These are phyloP conservation scores for Russula vinacea DNA, from an alignment of 768 basidiomycete species.

Conservation along the genomic window DNA sequence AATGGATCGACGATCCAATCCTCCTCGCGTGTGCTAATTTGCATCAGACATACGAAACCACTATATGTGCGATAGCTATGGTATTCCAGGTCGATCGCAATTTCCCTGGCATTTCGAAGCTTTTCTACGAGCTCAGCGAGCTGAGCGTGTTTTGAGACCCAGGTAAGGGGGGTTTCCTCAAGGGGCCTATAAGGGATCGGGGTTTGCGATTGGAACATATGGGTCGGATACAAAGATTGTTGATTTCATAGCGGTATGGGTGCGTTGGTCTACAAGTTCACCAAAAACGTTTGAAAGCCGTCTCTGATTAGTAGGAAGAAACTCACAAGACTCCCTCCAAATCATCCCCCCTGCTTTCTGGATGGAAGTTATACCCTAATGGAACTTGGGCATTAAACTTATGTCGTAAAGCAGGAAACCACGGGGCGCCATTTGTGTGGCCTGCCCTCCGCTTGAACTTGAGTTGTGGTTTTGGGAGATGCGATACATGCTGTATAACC, in stretches of 20 bases:
- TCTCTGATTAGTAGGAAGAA: background rate
- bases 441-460: slow-evolving; percentile 58
- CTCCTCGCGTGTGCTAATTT: slow-evolving; percentile 75
- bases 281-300: slow-evolving; percentile 7
- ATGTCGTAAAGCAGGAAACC: slow-evolving; percentile 65
- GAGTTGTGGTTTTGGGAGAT: slow-evolving; percentile 80
- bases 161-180: slow-evolving; percentile 64
- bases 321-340: slow-evolving; percentile 26
- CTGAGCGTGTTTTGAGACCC: slow-evolving; percentile 56
- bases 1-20: slow-evolving; percentile 90
- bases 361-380: slow-evolving; percentile 57
- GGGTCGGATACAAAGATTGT: slow-evolving; percentile 66
- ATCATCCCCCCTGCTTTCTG: slow-evolving; percentile 34
- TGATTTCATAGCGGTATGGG: slow-evolving; percentile 86
- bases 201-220: slow-evolving; percentile 54
- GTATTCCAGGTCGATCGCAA: slow-evolving; percentile 94
- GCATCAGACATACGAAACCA: slow-evolving; percentile 93
- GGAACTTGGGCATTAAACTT: slow-evolving; percentile 87
- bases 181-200: slow-evolving; percentile 59
- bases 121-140: slow-evolving; percentile 63
- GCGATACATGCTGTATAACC: slow-evolving; percentile 67
- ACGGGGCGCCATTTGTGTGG: slow-evolving; percentile 55
- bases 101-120: slow-evolving; percentile 64
- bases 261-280: slow-evolving; percentile 44
- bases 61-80: slow-evolving; percentile 81